phyloP scores from a whole-genome alignment of 164 flowering plant species.

The Stephania yunnanensis region DNA sequence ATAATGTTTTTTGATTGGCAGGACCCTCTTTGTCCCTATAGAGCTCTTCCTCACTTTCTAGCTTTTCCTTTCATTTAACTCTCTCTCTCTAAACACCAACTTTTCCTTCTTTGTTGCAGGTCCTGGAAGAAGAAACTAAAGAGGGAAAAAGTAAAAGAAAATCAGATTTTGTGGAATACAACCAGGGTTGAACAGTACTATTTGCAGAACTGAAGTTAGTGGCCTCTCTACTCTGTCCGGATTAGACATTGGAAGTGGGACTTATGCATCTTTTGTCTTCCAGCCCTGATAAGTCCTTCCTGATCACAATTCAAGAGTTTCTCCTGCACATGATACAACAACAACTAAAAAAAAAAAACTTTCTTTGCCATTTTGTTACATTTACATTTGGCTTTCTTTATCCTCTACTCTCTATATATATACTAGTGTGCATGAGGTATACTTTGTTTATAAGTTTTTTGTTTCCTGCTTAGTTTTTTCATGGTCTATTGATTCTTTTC shows the following conservation, averaged over 20 bases:
- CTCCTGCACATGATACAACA: background rate
- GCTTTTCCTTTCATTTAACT: too few relatives aligned
- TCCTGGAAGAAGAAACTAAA: background rate
- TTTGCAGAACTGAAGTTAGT: background rate
- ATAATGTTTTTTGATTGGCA: too few relatives aligned
- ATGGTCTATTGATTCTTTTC: background rate
- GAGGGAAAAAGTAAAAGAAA: background rate
- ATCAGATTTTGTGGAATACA: background rate
- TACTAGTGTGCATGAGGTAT: background rate
- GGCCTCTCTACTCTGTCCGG: background rate
- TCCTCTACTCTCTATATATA: background rate
- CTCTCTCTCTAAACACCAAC: background rate
- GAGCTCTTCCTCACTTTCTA: background rate
- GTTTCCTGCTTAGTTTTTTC: background rate
- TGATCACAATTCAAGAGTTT: background rate
- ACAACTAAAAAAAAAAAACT: background rate
- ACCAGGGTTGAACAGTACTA: background rate
- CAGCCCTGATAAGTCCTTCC: background rate
- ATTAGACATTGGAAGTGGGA: background rate
- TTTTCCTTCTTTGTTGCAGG: background rate
- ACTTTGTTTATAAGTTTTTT: background rate
- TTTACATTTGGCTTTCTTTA: background rate
- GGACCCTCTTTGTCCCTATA: too few relatives aligned
- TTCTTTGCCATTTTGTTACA: background rate
- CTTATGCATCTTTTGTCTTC: background rate